Evolutionary conservation across 73 alveolate genomes (phyloP).

Genomic region (Paramecium sexaurelia): DNA sequence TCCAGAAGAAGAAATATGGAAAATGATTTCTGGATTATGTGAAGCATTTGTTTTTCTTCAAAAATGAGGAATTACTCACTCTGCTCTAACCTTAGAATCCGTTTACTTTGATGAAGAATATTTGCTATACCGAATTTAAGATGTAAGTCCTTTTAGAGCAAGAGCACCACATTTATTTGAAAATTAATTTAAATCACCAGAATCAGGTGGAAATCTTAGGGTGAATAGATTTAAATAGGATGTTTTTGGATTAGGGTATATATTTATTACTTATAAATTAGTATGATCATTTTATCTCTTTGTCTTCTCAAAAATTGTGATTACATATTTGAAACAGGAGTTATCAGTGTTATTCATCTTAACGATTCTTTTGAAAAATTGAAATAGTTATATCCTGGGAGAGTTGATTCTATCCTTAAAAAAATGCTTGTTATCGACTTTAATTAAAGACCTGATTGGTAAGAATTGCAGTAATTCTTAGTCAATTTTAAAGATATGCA

Average conservation of each 20-base stretch:
- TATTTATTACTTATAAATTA: too few species aligned
- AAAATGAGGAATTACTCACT: neutral
- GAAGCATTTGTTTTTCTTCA: neutral
- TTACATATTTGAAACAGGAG: too few species aligned
- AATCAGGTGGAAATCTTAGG: neutral
- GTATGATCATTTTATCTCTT: too few species aligned
- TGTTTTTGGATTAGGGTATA: neutral
- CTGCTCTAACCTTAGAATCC: neutral
- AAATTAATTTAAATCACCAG: neutral
- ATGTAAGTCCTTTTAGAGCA: constrained; percentile 18
- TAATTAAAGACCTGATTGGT: constrained; percentile 41
- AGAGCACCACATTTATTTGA: constrained; percentile 7
- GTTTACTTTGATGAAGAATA: neutral
- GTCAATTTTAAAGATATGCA: neutral
- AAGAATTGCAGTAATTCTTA: neutral
- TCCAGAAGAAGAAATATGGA: too few species aligned
- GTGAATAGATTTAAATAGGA: neutral
- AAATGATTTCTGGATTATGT: too few species aligned
- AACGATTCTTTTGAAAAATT: neutral
- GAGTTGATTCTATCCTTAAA: neutral
- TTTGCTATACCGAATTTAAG: neutral
- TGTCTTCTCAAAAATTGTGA: too few species aligned
- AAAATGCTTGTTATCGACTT: neutral
- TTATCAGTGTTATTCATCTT: too few species aligned
- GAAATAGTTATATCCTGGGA: neutral